Percentiles rank a stretch among this genome's conserved stretches.
Evolutionary conservation across 345 rosid species (phyloP).

Genomic region (Eucalyptus erythrocorys): DNA sequence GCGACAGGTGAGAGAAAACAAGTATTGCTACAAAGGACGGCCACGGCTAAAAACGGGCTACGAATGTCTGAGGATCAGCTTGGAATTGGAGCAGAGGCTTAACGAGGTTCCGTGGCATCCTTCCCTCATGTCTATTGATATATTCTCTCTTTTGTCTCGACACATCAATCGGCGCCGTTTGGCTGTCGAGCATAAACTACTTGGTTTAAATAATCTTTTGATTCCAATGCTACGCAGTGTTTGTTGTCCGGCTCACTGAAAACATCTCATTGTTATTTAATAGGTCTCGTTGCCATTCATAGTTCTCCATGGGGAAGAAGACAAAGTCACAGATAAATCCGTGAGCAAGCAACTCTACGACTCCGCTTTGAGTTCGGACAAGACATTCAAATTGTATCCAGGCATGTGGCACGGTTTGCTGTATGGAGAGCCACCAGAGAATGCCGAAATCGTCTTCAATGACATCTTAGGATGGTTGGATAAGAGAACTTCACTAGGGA

Average conservation of each 20-base stretch:
- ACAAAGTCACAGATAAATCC: conserved; percentile 51
- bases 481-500: conserved; percentile 4
- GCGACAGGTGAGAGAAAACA: conserved; percentile 45
- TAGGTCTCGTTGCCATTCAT: conserved; percentile 63
- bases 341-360: conserved; percentile 35
- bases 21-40: conserved; percentile 71
- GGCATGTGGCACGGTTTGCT: conserved; percentile 94
- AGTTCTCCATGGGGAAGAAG: conserved; percentile 71
- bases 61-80: conserved; percentile 36
- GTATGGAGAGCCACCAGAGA: conserved; percentile 49
- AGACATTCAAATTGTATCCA: conserved; percentile 55
- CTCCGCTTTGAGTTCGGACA: conserved; percentile 58
- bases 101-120: conserved; percentile 21
- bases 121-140: neutral
- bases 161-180: neutral
- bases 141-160: neutral
- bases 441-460: conserved; percentile 35
- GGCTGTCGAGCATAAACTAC: neutral
- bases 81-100: conserved; percentile 54
- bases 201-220: neutral
- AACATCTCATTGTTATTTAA: neutral
- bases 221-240: neutral
- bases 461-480: conserved; percentile 62
- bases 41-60: conserved; percentile 66
- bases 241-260: neutral